These are phyloP conservation scores for Pharnaceum exiguum DNA, from an alignment of 148 eudicot species.

Conservation along the genomic window DNA sequence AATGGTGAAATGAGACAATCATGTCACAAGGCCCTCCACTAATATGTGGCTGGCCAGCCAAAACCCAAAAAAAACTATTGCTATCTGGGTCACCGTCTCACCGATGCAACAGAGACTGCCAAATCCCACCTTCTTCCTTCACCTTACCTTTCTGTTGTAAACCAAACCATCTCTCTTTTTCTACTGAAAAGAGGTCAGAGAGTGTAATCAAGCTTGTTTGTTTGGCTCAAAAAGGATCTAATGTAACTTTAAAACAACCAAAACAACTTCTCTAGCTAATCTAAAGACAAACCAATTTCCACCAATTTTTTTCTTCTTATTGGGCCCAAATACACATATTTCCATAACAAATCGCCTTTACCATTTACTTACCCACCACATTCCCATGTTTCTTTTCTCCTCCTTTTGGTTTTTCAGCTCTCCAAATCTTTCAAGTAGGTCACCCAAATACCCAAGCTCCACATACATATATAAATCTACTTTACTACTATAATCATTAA, in stretches of 20 bases:
- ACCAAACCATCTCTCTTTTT: conserved; percentile 18
- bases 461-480: not conserved
- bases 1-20: too few relatives aligned
- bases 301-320: conserved; percentile 18
- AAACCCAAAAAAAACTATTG: not conserved
- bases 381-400: not conserved
- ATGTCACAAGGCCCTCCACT: too few relatives aligned
- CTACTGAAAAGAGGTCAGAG: conserved; percentile 15
- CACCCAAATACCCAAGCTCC: conserved; percentile 15
- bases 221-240: not conserved
- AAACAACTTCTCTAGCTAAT: not conserved
- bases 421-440: conserved; percentile 17
- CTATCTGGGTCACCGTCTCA: not conserved
- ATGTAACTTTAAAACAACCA: not conserved
- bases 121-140: conserved; percentile 5
- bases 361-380: conserved; percentile 4
- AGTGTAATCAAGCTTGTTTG: not conserved
- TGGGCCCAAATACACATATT: conserved; percentile 9
- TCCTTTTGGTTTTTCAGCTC: conserved; percentile 8
- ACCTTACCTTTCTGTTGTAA: not conserved
- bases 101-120: conserved; percentile 8
- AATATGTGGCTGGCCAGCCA: not conserved
- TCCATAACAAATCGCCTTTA: conserved; percentile 10
- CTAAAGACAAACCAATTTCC: not conserved
- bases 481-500: not conserved